These are phyloP conservation scores for Cladophialophora psammophila DNA, from an alignment of 2,329 filamentous ascomycete genomes.

Conservation along the genomic window DNA sequence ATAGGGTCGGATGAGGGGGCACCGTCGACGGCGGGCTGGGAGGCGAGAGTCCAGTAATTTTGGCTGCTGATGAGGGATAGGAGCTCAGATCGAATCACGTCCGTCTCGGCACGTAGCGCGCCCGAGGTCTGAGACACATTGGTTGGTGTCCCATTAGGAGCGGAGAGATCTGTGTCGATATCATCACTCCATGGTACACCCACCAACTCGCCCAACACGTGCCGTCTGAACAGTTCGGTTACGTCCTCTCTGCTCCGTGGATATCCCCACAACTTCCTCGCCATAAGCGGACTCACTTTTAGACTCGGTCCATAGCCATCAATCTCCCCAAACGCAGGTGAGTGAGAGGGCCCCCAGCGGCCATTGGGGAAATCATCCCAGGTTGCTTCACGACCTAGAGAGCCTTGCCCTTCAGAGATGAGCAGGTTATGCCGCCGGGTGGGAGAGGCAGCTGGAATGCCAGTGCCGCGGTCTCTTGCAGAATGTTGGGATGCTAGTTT, in stretches of 20 bases:
- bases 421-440: slow-evolving; percentile 84
- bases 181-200: slow-evolving; percentile 96
- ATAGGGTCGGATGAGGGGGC: slow-evolving; percentile 75
- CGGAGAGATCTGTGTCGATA: slow-evolving; percentile 52
- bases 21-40: slow-evolving; percentile 92
- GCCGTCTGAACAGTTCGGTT: slow-evolving; percentile 77
- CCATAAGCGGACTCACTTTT: slow-evolving; percentile 85
- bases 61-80: slow-evolving; percentile 75
- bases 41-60: slow-evolving; percentile 96
- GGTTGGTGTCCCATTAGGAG: background rate
- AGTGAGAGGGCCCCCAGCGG: slow-evolving; percentile 90
- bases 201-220: slow-evolving; percentile 78
- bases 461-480: slow-evolving; percentile 77
- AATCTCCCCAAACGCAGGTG: slow-evolving; percentile 93
- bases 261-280: slow-evolving; percentile 83
- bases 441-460: slow-evolving; percentile 74
- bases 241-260: slow-evolving; percentile 76
- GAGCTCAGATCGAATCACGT: slow-evolving; percentile 78
- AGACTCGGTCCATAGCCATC: slow-evolving; percentile 98
- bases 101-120: slow-evolving; percentile 77
- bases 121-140: slow-evolving; percentile 37
- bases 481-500: slow-evolving; percentile 69
- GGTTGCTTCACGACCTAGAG: slow-evolving; percentile 89
- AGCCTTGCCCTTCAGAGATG: slow-evolving; percentile 91
- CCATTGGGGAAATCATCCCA: slow-evolving; percentile 99